Conservation (phyloP, 805 yeast genomes). For the Myxozyma kluyveri region DNA sequence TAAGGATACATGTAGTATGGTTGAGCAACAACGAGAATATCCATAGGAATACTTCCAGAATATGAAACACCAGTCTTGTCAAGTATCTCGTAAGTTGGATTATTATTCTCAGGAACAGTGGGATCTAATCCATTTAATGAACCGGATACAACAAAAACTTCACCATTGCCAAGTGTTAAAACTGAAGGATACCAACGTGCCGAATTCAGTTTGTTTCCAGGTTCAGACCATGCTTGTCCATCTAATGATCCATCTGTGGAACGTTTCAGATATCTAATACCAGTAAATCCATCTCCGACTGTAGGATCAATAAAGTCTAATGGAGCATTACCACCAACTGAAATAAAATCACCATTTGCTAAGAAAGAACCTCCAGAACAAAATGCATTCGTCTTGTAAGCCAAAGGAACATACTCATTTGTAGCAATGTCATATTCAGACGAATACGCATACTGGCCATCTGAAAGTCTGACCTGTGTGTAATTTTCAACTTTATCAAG, state of each 20-base stretch:
- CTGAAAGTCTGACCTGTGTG: conserved; percentile 16
- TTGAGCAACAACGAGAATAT: conserved; percentile 16
- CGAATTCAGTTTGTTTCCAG: conserved; percentile 23
- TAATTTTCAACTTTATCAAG: conserved; percentile 27
- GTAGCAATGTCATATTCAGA: conserved; percentile 20
- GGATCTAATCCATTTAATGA: conserved; percentile 28
- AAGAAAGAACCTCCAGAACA: conserved; percentile 26
- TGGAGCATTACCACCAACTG: conserved; percentile 23
- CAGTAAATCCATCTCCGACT: conserved; percentile 21
- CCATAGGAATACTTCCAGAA: conserved; percentile 22
- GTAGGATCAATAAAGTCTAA: conserved; percentile 23
- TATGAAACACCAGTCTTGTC: conserved; percentile 21
- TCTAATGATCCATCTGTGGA: conserved; percentile 8
- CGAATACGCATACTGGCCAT: conserved; percentile 27
- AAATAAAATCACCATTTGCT: conserved; percentile 23
- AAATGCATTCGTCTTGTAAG: conserved; percentile 27
- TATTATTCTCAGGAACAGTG: conserved; percentile 22
- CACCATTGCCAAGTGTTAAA: conserved; percentile 22
- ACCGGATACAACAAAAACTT: conserved; percentile 22
- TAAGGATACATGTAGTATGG: conserved; percentile 29
- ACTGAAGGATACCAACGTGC: conserved; percentile 26
- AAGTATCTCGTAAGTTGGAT: conserved; percentile 25
- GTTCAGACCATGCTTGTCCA: conserved; percentile 24
- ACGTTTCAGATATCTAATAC: conserved; percentile 23
- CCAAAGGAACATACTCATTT: conserved; percentile 14